Evolutionary conservation across 441 rosid genomes (phyloP), one percentile per base, ranked within the genome.

Genomic region (Pelargonium cotyledonis): DNA sequence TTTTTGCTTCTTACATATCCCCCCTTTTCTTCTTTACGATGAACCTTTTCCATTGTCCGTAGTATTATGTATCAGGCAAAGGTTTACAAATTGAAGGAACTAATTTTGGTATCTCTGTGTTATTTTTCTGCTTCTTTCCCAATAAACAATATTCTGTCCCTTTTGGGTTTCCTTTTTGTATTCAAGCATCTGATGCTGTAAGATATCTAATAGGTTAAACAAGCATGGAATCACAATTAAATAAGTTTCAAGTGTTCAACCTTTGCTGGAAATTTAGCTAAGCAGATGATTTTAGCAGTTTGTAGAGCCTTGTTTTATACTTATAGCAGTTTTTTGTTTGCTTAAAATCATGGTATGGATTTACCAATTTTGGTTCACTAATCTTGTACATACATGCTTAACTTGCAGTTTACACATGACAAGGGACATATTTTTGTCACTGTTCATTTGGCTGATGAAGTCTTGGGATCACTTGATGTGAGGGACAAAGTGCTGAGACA

Each of bases 381-480:
- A 77, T 55, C 21, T 70, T 70, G 60, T 23, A 21, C 55, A 58
- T 70, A 23, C 26, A 8, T 62, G 65, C 41, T 69, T 53, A 53
- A 63, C 68, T 70, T 77, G 84, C 90, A 95, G 99, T 95, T 95
- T 80, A 95, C 96, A 41, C 83, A 72, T 41, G 88, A 84, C 35
- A 86, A 78, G 67, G 97, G 99, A 63, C 99, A 95, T 82, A 84
- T 95, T 77, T 84, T 92, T 76, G 93, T 92, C 73, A 82, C 98
- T 6, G 89, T 95, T 70, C 96, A 90, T 82, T 80, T 90, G 66
- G 88, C 84, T 8, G 89, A 84, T 67, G 96, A 92, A 80, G 89
- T 85, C 60, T 82, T 70, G 66, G 77, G 79, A 68, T 76, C 75
- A 49, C 68, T 62, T 68, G 75, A 71, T 68, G 81, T 70, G 46